A percentile compares a stretch with the other conserved stretches of the same genome.
Conservation (phyloP, 1,139 yeast species). For the Kodamaea fungicola region DNA sequence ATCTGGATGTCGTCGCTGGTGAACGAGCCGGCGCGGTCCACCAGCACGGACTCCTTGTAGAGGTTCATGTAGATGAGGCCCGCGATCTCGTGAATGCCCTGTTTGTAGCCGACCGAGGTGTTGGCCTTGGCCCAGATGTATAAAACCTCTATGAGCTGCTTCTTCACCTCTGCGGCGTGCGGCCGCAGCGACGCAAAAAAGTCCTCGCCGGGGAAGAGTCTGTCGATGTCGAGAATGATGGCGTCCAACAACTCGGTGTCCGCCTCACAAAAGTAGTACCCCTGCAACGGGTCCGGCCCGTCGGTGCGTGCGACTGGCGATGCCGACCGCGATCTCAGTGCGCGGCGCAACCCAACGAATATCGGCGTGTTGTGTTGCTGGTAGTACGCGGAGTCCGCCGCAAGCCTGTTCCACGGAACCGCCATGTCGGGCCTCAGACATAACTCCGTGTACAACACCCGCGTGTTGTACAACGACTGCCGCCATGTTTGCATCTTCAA, state of each 20-base stretch:
- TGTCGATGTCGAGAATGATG: conserved; percentile 61
- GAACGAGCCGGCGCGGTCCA: conserved; percentile 33
- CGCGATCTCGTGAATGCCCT: conserved; percentile 67
- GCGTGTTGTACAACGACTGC: conserved; percentile 23
- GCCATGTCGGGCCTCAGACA: conserved; percentile 29
- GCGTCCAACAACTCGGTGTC: conserved; percentile 30
- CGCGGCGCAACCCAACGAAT: neutral
- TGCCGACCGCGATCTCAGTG: conserved; percentile 6
- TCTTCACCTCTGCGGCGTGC: conserved; percentile 25
- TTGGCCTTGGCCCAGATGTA: conserved; percentile 55
- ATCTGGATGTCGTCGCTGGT: conserved; percentile 34
- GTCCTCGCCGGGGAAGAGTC: conserved; percentile 60
- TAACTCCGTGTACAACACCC: conserved; percentile 39
- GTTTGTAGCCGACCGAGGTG: conserved; percentile 56
- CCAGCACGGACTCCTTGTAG: conserved; percentile 35
- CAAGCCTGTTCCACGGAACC: conserved; percentile 40
- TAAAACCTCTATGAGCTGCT: conserved; percentile 48
- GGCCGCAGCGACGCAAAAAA: conserved; percentile 35
- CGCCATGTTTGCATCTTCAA: conserved; percentile 38
- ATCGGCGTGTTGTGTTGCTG: conserved; percentile 10
- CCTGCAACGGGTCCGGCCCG: conserved; percentile 9
- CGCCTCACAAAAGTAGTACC: conserved; percentile 4
- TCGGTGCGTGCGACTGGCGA: conserved; percentile 1
- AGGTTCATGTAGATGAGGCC: conserved; percentile 56
- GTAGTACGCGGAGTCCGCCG: conserved; percentile 28